phyloP scores from a whole-genome alignment of 2,329 filamentous ascomycete genomes.

The Tolypocladium tundrense region DNA sequence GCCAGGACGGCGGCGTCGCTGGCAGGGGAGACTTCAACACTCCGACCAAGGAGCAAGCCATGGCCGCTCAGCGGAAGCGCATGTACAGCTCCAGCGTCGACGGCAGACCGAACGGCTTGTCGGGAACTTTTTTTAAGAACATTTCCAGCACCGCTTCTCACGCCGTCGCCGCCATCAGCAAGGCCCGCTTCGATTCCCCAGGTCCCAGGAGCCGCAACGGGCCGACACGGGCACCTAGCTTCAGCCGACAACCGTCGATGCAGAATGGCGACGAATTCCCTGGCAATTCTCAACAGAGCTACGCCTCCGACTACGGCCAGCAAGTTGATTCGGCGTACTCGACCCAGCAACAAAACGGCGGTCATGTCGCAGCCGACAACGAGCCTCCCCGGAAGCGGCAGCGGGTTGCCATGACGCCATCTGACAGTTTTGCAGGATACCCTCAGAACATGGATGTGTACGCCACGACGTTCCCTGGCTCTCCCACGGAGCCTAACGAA shows the following conservation, averaged over 20 bases:
- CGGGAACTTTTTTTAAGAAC: conserved; percentile 93
- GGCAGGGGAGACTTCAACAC: conserved; percentile 76
- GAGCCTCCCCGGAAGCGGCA: conserved; percentile 80
- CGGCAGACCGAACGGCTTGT: conserved; percentile 52
- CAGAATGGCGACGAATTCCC: conserved; percentile 60
- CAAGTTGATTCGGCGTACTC: conserved; percentile 61
- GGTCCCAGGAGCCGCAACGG: conserved; percentile 56
- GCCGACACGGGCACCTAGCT: conserved; percentile 56
- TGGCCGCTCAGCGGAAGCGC: conserved; percentile 89
- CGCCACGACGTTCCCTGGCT: conserved; percentile 47
- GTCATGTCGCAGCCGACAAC: conserved; percentile 37
- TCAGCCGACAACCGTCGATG: conserved; percentile 61
- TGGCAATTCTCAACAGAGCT: conserved; percentile 75
- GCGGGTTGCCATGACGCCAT: conserved; percentile 43
- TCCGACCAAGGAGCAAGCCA: conserved; percentile 95
- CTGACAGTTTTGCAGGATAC: conserved; percentile 47
- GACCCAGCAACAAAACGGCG: conserved; percentile 37
- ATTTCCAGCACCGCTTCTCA: conserved; percentile 90
- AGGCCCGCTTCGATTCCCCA: conserved; percentile 86
- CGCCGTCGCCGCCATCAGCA: conserved; percentile 92
- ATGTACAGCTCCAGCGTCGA: conserved; percentile 68
- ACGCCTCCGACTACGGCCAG: conserved; percentile 66
- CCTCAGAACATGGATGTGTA: conserved; percentile 36
- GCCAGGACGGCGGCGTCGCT: conserved; percentile 60
- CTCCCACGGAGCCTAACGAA: conserved; percentile 71